A percentile compares a stretch with the other conserved stretches of the same genome.
Conservation (phyloP, 2,329 filamentous ascomycete species). For the Ophiocordyceps robertsii region DNA sequence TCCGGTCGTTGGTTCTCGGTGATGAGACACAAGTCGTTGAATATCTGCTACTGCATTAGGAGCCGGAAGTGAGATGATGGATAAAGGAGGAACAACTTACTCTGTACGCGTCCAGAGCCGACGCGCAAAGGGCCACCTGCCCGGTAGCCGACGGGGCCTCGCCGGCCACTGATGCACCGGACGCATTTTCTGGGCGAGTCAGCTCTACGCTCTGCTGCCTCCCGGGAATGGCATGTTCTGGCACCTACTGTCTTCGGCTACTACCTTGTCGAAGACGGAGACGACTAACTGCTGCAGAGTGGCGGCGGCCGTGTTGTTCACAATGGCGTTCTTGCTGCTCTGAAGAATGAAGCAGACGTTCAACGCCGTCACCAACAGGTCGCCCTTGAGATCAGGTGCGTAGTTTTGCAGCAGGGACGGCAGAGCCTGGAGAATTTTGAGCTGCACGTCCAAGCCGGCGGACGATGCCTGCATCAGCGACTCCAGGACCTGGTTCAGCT, state of each 20-base stretch:
- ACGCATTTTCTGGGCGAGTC: constrained; percentile 21
- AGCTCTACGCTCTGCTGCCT: constrained; percentile 3
- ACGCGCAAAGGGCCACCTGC: constrained; percentile 52
- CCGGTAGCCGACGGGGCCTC: constrained; percentile 56
- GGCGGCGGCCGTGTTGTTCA: constrained; percentile 93
- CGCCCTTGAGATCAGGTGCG: constrained; percentile 63
- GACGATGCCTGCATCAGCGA: constrained; percentile 76
- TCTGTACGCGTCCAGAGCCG: constrained; percentile 74
- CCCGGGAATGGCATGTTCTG: background rate
- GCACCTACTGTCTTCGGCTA: constrained; percentile 60
- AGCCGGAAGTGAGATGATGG: background rate
- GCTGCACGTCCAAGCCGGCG: constrained; percentile 74
- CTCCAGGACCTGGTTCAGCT: constrained; percentile 75
- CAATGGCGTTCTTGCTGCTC: constrained; percentile 80
- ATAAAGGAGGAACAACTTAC: constrained; percentile 24
- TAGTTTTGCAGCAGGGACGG: constrained; percentile 89
- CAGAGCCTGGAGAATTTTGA: constrained; percentile 88
- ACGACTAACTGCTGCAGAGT: constrained; percentile 90
- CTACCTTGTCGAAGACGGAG: constrained; percentile 85
- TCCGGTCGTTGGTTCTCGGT: constrained; percentile 74
- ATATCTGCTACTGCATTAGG: constrained; percentile 38
- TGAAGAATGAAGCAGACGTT: constrained; percentile 89
- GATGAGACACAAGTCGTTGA: constrained; percentile 80
- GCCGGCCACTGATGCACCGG: constrained; percentile 45
- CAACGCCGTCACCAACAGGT: constrained; percentile 66